Conservation (phyloP, 1,284 basidiomycete genomes). For the Ustilago bromivora region DNA sequence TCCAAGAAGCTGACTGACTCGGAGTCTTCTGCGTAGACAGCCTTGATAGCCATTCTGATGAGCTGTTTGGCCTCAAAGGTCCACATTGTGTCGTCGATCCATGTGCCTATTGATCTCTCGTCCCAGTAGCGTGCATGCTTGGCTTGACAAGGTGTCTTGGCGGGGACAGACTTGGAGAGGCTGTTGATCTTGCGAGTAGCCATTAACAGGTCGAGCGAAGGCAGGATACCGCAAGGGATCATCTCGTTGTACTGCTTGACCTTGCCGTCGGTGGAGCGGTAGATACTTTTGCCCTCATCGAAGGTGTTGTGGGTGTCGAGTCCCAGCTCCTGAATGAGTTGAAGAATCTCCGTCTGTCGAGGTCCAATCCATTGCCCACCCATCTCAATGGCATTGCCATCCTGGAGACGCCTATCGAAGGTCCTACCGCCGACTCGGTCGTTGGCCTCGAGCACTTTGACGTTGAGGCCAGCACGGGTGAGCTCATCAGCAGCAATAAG, state of each 20-base stretch:
- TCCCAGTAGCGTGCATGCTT: slow-evolving; percentile 39
- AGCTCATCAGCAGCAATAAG: slow-evolving; percentile 71
- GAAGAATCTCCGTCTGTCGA: slow-evolving; percentile 71
- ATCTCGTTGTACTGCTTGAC: slow-evolving; percentile 39
- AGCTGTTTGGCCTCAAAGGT: slow-evolving; percentile 39
- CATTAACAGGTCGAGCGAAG: slow-evolving; percentile 39
- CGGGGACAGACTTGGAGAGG: slow-evolving; percentile 35
- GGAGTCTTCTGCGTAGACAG: slow-evolving; percentile 48
- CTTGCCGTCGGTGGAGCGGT: slow-evolving; percentile 36
- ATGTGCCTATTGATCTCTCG: slow-evolving; percentile 43
- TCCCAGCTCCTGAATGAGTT: slow-evolving; percentile 70
- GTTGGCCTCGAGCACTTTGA: slow-evolving; percentile 72
- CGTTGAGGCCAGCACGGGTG: slow-evolving; percentile 67
- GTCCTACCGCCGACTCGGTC: slow-evolving; percentile 72
- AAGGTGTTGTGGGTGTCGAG: slow-evolving; percentile 62
- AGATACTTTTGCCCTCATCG: slow-evolving; percentile 43
- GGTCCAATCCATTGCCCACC: slow-evolving; percentile 73
- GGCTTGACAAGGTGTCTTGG: slow-evolving; percentile 26
- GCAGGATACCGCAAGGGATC: slow-evolving; percentile 42
- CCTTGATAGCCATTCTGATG: slow-evolving; percentile 46
- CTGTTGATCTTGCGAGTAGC: slow-evolving; percentile 50
- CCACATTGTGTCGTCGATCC: slow-evolving; percentile 48
- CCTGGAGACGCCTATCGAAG: slow-evolving; percentile 64
- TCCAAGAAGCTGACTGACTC: slow-evolving; percentile 48
- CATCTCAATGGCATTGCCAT: slow-evolving; percentile 69